Evolutionary conservation across 257 asterid genomes (phyloP).

Genomic region (Primulina eburnea): DNA sequence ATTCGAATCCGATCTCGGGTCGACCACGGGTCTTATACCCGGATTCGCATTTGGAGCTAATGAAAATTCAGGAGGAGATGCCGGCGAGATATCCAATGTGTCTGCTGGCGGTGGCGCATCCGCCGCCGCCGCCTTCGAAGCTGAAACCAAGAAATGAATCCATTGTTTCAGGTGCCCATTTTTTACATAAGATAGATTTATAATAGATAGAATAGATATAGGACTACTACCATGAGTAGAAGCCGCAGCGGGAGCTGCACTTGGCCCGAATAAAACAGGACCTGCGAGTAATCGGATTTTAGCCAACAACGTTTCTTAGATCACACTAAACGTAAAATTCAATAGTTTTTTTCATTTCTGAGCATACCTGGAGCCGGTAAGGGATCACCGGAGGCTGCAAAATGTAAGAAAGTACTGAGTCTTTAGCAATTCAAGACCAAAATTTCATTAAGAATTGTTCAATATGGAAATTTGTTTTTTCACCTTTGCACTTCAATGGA

Average conservation of each 20-base stretch:
- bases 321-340: background rate
- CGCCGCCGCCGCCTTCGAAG: constrained; percentile 40
- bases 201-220: background rate
- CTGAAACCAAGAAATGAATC: constrained; percentile 25
- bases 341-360: background rate
- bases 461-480: background rate
- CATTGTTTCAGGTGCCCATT: no score
- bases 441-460: background rate
- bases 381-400: constrained; percentile 71
- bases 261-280: constrained; percentile 50
- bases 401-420: constrained; percentile 1
- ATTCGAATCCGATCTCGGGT: constrained; percentile 38
- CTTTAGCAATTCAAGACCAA: background rate
- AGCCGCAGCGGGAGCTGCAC: constrained; percentile 36
- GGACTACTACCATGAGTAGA: constrained; percentile 35
- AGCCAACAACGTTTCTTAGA: background rate
- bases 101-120: constrained; percentile 33
- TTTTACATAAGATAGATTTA: no score
- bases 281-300: constrained; percentile 34
- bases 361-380: constrained; percentile 72
- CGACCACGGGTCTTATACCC: constrained; percentile 52
- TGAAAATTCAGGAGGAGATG: constrained; percentile 37
- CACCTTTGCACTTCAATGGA: constrained; percentile 69
- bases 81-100: constrained; percentile 29
- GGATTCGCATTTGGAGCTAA: constrained; percentile 48